Evolutionary conservation across 345 rosid genomes (phyloP).

Genomic region (Hypericum androsaemum): DNA sequence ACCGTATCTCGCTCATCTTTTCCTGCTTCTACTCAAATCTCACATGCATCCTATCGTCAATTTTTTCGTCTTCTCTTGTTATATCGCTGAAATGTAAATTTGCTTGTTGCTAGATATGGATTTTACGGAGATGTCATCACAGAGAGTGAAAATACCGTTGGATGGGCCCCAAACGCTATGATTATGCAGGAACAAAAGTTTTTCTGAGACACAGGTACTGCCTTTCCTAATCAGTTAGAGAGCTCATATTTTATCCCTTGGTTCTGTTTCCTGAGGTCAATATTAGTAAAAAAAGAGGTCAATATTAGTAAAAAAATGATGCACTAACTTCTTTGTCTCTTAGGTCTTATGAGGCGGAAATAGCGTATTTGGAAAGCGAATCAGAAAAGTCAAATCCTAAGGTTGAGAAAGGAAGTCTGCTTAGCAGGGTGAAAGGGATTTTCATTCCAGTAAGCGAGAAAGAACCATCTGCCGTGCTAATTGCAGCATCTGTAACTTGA

Average conservation of each 20-base stretch:
- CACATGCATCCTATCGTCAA: too few species aligned
- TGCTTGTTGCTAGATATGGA: constrained; percentile 50
- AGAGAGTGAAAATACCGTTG: constrained; percentile 91
- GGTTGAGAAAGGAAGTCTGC: constrained; percentile 20
- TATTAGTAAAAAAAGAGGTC: too few species aligned
- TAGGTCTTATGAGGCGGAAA: constrained; percentile 83
- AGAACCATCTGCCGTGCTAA: constrained; percentile 56
- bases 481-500: constrained; percentile 48
- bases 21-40: too few species aligned
- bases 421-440: constrained; percentile 26
- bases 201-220: constrained; percentile 73
- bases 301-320: too few species aligned
- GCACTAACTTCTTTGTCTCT: constrained; percentile 6
- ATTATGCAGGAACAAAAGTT: constrained; percentile 89
- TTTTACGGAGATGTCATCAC: constrained; percentile 93
- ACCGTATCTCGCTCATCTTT: too few species aligned
- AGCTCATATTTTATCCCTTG: background rate
- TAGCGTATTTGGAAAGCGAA: constrained; percentile 52
- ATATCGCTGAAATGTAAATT: constrained; percentile 4
- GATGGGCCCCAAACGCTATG: constrained; percentile 98
- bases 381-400: constrained; percentile 29
- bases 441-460: constrained; percentile 37
- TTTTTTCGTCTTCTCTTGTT: too few species aligned
- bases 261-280: background rate
- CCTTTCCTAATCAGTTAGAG: background rate